Evolutionary conservation across 305 asterid species (phyloP), one percentile per base, ranked within the genome.

Genomic region (Striga hermonthica): DNA sequence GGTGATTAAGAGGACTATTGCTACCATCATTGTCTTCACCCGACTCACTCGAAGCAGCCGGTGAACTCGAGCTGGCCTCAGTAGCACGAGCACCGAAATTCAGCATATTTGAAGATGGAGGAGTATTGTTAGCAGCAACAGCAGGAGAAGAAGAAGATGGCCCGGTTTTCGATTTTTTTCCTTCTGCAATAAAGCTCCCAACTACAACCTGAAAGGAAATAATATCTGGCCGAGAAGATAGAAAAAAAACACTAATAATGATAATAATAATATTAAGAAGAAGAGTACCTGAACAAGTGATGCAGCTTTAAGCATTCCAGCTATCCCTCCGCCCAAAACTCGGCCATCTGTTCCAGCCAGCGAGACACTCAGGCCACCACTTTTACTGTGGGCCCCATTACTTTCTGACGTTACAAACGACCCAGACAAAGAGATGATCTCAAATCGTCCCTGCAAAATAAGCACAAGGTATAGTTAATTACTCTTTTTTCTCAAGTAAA

Each of bases 291-390:
- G 98, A 61, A 90, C 90, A 0, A 84, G 79, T n/a, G 97, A 73
- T 41, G 97, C 97, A 14, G 98, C 98, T 79, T 74, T 73, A 15
- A 92, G 95, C 67, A 68, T 14, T 53, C 97, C 98, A 5, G 89
- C 88, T 65, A 92, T 96, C 59, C 93, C 91, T 45, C 98, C 98
- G 28, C 96, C 98, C 78, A 87, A 66, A 41, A 92, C 97, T 64
- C 84, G 80, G 52, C 94, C 96, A 57, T 89, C 96, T 36, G 90
- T 41, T 39, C 96, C 91, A 45, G 97, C 95, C 79, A 92, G 50
- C 0, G 96, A 89, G 60, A 92, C 88, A 9, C 88, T 86, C 77
- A 92, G 78, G 12, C 77, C 77, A 43, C 86, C 80, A 16, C 75
- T 61, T 74, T 78, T 79, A 58, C 75, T 76, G 64, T 73, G 78